Conservation (phyloP, 352 stramenopile genomes). For the Pythium plurisporium region DNA sequence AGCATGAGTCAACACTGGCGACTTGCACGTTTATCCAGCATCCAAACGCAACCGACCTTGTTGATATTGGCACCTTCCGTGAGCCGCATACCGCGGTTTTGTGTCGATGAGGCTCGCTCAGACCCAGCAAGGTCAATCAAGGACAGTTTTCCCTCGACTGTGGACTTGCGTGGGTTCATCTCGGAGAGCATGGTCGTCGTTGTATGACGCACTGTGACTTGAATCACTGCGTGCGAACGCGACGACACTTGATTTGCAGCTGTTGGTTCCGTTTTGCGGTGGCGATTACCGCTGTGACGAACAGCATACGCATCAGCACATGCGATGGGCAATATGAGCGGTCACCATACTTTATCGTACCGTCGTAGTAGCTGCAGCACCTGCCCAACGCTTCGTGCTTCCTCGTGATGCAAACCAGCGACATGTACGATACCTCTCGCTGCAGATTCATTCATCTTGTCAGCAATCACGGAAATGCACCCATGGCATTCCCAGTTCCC, state of each 20-base stretch:
- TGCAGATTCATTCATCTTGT: no score
- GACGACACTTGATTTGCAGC: conserved; percentile 79
- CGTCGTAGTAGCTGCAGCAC: conserved; percentile 42
- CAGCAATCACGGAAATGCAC: no score
- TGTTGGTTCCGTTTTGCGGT: conserved; percentile 64
- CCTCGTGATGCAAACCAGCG: conserved; percentile 45
- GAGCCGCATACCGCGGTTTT: conserved; percentile 61
- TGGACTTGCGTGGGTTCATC: conserved; percentile 44
- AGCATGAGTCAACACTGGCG: not conserved
- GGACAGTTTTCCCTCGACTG: conserved; percentile 71
- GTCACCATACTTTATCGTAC: no score
- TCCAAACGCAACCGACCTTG: conserved; percentile 27
- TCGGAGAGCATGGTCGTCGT: conserved; percentile 44
- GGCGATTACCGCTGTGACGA: conserved; percentile 40
- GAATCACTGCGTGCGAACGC: conserved; percentile 79
- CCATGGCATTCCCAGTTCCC: no score
- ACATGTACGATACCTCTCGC: conserved; percentile 48
- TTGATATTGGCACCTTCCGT: conserved; percentile 68
- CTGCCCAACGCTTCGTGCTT: conserved; percentile 38
- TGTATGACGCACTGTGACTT: conserved; percentile 62
- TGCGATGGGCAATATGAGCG: no score
- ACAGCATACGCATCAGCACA: no score
- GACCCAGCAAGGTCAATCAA: conserved; percentile 83
- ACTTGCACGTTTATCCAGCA: not conserved
- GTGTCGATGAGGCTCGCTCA: conserved; percentile 72